Percentiles rank a stretch among this genome's conserved stretches.
phyloP scores from a whole-genome alignment of 257 asterid genomes.

The Perilla frutescens region DNA sequence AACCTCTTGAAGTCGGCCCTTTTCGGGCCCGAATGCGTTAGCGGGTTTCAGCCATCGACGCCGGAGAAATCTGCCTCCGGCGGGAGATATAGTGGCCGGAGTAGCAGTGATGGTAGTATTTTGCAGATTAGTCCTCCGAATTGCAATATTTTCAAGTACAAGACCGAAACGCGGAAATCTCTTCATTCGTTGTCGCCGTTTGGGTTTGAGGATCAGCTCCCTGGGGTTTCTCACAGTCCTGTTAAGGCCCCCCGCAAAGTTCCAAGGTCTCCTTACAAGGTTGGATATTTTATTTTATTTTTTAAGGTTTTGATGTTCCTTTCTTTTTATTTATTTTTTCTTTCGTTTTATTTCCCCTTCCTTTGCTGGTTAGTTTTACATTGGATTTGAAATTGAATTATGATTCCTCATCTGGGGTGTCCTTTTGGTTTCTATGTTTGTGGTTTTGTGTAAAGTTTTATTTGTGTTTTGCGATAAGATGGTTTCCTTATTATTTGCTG shows the following conservation, averaged over 20 bases:
- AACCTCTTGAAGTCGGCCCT: slow-evolving; percentile 70
- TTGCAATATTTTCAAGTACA: slow-evolving; percentile 78
- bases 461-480: not conserved
- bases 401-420: not conserved
- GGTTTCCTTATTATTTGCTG: no score
- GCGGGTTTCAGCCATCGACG: slow-evolving; percentile 62
- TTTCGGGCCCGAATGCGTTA: slow-evolving; percentile 66
- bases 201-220: slow-evolving; percentile 77
- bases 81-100: slow-evolving; percentile 37
- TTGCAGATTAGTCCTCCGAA: slow-evolving; percentile 59
- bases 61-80: slow-evolving; percentile 60
- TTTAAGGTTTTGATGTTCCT: slow-evolving; percentile 1
- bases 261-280: slow-evolving; percentile 90
- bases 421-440: slow-evolving; percentile 22
- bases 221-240: slow-evolving; percentile 79
- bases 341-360: not conserved
- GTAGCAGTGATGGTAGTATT: slow-evolving; percentile 30
- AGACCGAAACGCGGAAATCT: slow-evolving; percentile 73
- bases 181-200: slow-evolving; percentile 75
- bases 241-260: slow-evolving; percentile 85
- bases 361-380: not conserved
- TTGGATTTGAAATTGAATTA: not conserved
- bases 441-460: not conserved
- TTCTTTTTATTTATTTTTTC: not conserved
- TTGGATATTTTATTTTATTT: slow-evolving; percentile 16